Evolutionary conservation across 805 yeast species (phyloP).

Genomic region (Yamadazyma takamatsuzukensis): DNA sequence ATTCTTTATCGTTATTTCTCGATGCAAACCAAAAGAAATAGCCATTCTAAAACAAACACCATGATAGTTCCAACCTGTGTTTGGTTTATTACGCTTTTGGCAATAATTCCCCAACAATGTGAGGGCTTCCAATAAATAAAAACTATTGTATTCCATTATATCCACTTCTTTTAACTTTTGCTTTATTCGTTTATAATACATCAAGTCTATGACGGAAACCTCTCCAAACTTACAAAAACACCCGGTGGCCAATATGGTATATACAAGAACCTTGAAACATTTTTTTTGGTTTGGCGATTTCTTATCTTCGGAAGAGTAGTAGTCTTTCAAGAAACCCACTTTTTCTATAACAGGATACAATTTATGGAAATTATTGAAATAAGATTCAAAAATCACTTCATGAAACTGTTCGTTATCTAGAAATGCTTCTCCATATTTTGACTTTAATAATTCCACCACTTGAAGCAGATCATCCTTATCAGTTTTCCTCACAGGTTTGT

Average conservation of each 20-base stretch:
- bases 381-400: constrained; percentile 30
- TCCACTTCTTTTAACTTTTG: constrained; percentile 33
- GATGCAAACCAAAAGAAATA: constrained; percentile 57
- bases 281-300: constrained; percentile 16
- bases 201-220: constrained; percentile 36
- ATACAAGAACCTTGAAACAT: constrained; percentile 49
- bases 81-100: constrained; percentile 62
- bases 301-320: constrained; percentile 37
- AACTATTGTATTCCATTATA: constrained; percentile 58
- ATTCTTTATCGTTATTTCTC: constrained; percentile 29
- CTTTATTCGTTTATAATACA: constrained; percentile 55
- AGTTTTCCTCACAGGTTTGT: constrained; percentile 2
- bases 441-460: constrained; percentile 2
- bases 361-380: constrained; percentile 57
- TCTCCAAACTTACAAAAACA: constrained; percentile 65
- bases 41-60: constrained; percentile 69
- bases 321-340: constrained; percentile 36
- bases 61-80: constrained; percentile 65
- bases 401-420: constrained; percentile 6
- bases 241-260: constrained; percentile 63
- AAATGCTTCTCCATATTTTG: constrained; percentile 6
- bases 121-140: constrained; percentile 47
- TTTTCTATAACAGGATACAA: constrained; percentile 23
- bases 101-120: constrained; percentile 50
- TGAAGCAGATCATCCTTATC: too few species aligned